Conservation (phyloP, 2,329 filamentous ascomycete species). For the Atkinsonella hypoxylon region DNA sequence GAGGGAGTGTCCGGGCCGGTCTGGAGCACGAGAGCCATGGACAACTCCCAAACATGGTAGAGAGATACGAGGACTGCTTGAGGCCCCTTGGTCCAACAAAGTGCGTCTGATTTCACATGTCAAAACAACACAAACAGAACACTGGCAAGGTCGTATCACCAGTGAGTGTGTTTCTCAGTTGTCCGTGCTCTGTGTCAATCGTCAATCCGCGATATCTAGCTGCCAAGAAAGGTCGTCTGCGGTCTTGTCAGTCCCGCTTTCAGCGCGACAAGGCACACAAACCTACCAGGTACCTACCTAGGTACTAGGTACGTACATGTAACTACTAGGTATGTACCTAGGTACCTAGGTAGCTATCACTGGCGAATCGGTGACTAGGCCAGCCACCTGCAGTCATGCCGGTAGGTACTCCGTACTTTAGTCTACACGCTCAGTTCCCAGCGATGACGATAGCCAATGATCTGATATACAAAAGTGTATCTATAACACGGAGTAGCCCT, state of each 20-base stretch:
- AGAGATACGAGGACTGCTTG: neutral
- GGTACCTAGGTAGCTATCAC: no score
- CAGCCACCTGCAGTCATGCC: neutral
- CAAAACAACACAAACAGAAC: neutral
- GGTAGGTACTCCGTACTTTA: neutral
- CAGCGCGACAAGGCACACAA: no score
- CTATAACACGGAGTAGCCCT: neutral
- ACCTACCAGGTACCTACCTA: no score
- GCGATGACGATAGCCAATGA: no score
- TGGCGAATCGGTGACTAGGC: neutral
- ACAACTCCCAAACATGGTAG: neutral
- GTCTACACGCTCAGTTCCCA: neutral
- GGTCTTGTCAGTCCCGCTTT: neutral
- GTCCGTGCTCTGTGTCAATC: slow-evolving; percentile 7
- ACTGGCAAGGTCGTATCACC: no score
- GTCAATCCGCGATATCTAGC: slow-evolving; percentile 9
- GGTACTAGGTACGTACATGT: no score
- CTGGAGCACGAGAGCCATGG: neutral
- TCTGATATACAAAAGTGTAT: no score
- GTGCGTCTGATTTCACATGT: neutral
- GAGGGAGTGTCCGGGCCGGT: neutral
- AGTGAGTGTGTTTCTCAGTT: no score
- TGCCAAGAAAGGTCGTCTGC: neutral
- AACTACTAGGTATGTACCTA: no score
- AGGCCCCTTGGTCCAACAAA: neutral